Evolutionary conservation across 2,329 filamentous ascomycete genomes (phyloP), one percentile per base, ranked within the genome.

Genomic region (Botrytis aclada): DNA sequence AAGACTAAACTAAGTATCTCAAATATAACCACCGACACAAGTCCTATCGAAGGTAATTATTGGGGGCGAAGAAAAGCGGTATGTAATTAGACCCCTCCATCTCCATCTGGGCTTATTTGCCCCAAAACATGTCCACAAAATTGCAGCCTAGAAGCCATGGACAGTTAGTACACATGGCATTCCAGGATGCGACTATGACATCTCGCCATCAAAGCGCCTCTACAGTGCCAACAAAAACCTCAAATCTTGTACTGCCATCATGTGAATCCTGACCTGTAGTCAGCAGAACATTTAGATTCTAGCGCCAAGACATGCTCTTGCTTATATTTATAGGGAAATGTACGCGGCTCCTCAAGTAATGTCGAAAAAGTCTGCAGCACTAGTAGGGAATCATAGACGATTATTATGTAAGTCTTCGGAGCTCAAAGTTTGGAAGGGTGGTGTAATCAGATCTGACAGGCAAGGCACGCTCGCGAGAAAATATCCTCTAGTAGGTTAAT

Each of bases 361-460:
- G 16, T 67, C 45, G 29, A 54, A 54, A 54, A 54, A 54, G 47
- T n/a, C 47, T 67, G 51, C 25, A 29, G 22, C 65, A 41, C 65
- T 58, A 69, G 65, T 47, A 69, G n/a, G 65, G 65, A 43, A 16
- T 7, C n/a, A 29, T 32, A 9, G 9, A n/a, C 47, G 47, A 56
- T 32, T 41, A 34, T 69, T n/a, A 69, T 69, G 65, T 56, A 58
- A 69, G 65, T 58, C 37, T 41, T 69, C 65, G 65, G 65, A 69
- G 47, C 65, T 69, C 65, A 69, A 67, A 56, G 34, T 41, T 41
- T 39, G 65, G 10, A 56, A 34, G 63, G 63, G 29, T 22, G 58
- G 25, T 56, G 65, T 67, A 67, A 67, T 47, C 45, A 66, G 29
- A 37, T 14, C 39, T 43, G 6, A 32, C 63, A 65, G 43, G 29